phyloP scores from a whole-genome alignment of 148 eudicot species.

The Pharnaceum exiguum region DNA sequence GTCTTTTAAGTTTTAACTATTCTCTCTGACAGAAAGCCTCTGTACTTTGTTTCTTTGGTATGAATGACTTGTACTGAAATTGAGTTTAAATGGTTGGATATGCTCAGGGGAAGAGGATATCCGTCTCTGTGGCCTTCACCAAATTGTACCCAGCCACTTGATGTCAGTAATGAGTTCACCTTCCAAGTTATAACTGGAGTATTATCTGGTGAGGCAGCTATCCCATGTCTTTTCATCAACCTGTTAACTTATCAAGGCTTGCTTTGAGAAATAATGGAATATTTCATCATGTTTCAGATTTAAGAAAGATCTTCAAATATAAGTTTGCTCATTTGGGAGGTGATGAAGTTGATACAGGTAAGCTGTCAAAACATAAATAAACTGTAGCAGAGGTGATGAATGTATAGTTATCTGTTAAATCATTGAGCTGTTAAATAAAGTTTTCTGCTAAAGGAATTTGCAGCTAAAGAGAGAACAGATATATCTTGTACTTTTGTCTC shows the following conservation, averaged over 20 bases:
- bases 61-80: background rate
- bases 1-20: background rate
- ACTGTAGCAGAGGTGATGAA: no score
- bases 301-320: constrained; percentile 81
- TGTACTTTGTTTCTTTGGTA: background rate
- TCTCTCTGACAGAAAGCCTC: no score
- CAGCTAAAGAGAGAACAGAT: no score
- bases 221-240: background rate
- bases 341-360: constrained; percentile 88
- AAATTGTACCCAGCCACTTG: constrained; percentile 79
- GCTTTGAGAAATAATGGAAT: no score
- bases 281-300: constrained; percentile 58
- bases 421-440: background rate
- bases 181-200: constrained; percentile 80
- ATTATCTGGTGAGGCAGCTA: constrained; percentile 54
- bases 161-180: constrained; percentile 90
- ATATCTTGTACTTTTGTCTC: no score
- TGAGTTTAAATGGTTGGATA: constrained; percentile 2
- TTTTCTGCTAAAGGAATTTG: no score
- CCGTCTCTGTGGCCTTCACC: constrained; percentile 83
- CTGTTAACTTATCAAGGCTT: background rate
- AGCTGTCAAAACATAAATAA: no score
- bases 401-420: background rate
- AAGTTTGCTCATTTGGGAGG: constrained; percentile 90
- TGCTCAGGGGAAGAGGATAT: constrained; percentile 72